Base-by-base conservation (phyloP, 2,329 filamentous ascomycete genomes). In the Coleophoma eucalyptorum region DNA sequence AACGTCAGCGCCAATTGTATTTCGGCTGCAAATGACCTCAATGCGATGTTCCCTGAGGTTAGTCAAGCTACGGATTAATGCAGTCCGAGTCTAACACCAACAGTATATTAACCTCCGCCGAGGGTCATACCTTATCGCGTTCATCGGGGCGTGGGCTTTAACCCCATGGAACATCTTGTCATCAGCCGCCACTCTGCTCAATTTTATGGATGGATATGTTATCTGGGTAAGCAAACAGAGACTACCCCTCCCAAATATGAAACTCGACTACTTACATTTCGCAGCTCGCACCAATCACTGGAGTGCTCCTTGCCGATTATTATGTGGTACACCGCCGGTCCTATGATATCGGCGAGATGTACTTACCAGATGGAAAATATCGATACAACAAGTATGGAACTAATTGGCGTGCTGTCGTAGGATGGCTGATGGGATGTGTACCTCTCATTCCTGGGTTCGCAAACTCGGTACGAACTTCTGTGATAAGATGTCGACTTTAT, bases 41-140 rank as follows among this genome's bases (percentile, higher is more conserved):
- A 78, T 1, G 73, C 73, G 0, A 62, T 80, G 0, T 72, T 72
- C 50, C 77, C 77, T 26, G 26, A 26, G 26, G 26, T 26, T 7
- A 26, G 10, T 5, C 26, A 26, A 26, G 4, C 26, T 26, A 26
- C 26, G 6, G 26, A 26, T 7, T 26, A 5, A 26, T 5, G 5
- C 10, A 26, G 2, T 8, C 10, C 4, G 26, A 26, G 10, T 5
- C 26, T 26, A 8, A 26, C 26, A 26, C 10, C 26, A 26, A 1
- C 69, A 67, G 42, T 80, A 74, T 55, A 73, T 81, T 63, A 80
- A 79, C 62, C 80, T 81, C 52, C 67, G 77, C 6, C 72, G 79
- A 3, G 80, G 79, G 3, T 71, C 72, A 20, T 57, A 78, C 3
- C 56, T 79, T n/a, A 70, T 69, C 42, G 69, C 71, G 1, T 54